Conservation (phyloP, 192 early-diverging fungal genomes). For the Coemansia umbellata region DNA sequence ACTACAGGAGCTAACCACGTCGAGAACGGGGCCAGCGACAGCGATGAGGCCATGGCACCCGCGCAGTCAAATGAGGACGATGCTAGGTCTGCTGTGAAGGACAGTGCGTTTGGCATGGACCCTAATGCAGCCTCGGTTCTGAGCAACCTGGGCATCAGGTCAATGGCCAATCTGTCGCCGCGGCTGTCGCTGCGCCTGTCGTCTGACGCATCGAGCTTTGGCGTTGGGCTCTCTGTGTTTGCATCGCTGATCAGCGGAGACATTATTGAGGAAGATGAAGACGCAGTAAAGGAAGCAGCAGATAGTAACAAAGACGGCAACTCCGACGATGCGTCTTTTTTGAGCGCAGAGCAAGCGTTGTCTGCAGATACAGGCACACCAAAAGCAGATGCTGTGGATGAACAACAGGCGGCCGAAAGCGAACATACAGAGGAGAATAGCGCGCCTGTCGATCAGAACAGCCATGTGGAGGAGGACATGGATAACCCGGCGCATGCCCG, state of each 20-base stretch:
- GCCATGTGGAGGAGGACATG: background rate
- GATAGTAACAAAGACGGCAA: background rate
- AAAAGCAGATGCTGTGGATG: too few relatives aligned
- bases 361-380: too few relatives aligned
- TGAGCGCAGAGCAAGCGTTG: too few relatives aligned
- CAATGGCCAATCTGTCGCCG: constrained; percentile 11
- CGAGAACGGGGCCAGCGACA: too few relatives aligned
- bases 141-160: constrained; percentile 6
- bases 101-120: too few relatives aligned
- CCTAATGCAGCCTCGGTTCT: background rate
- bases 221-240: constrained; percentile 21
- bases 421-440: too few relatives aligned
- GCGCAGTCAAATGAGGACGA: too few relatives aligned
- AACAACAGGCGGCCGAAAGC: too few relatives aligned
- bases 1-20: background rate
- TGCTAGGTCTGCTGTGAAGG: too few relatives aligned
- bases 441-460: too few relatives aligned
- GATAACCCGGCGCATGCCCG: constrained; percentile 17
- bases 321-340: too few relatives aligned
- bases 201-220: constrained; percentile 29
- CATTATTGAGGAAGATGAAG: background rate
- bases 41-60: too few relatives aligned
- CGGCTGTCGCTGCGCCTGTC: constrained; percentile 38
- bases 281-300: background rate
- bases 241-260: constrained; percentile 5